A percentile compares a stretch with the other conserved stretches of the same genome.
phyloP scores from a whole-genome alignment of 768 basidiomycete genomes.

The Agrocybe praecox region DNA sequence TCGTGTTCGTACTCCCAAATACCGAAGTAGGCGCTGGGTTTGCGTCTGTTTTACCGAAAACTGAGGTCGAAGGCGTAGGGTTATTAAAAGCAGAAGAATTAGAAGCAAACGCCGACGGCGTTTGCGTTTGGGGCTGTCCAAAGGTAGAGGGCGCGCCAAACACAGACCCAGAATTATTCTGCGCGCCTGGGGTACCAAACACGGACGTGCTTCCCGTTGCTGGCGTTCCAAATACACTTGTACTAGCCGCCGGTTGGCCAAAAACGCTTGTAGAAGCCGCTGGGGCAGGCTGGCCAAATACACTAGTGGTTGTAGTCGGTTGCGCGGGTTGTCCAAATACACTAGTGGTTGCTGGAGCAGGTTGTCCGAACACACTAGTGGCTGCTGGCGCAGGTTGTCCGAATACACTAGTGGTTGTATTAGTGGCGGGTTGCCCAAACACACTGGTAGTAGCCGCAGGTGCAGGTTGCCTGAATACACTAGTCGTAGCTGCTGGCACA shows the following conservation, averaged over 20 bases:
- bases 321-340: neutral
- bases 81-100: neutral
- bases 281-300: constrained; percentile 28
- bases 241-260: constrained; percentile 9
- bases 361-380: neutral
- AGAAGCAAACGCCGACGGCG: neutral
- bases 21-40: neutral
- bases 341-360: neutral
- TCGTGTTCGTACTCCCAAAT: neutral
- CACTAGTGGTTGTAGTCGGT: constrained; percentile 13
- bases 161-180: constrained; percentile 10
- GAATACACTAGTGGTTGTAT: neutral
- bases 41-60: neutral
- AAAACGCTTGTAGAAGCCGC: constrained; percentile 5
- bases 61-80: neutral
- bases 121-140: constrained; percentile 1
- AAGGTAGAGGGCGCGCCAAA: constrained; percentile 13
- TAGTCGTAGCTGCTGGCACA: neutral
- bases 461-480: no score
- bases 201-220: constrained; percentile 1
- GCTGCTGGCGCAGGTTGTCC: neutral
- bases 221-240: constrained; percentile 19
- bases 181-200: constrained; percentile 19
- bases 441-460: neutral
- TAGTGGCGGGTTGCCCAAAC: neutral